phyloP scores from a whole-genome alignment of 108 stramenopile genomes.

The Parietichytrium sp. region DNA sequence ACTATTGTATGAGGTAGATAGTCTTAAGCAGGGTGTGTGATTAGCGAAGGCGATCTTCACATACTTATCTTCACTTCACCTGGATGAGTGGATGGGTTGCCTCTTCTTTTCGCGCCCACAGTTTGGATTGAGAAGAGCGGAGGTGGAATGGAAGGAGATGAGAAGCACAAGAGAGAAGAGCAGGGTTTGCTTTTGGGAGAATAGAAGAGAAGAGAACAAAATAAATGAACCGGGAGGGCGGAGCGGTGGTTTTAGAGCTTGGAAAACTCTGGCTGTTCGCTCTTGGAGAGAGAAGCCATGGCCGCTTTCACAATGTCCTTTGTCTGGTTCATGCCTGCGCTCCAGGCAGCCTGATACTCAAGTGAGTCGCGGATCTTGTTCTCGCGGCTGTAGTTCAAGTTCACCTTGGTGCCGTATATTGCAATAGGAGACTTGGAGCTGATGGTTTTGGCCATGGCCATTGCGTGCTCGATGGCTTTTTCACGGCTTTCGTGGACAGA shows the following conservation, averaged over 20 bases:
- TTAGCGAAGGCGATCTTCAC: too few species aligned
- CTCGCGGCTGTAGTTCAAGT: conserved; percentile 56
- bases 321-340: conserved; percentile 53
- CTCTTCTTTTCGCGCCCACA: too few species aligned
- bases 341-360: conserved; percentile 52
- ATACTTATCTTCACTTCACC: too few species aligned
- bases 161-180: too few species aligned
- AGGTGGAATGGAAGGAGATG: too few species aligned
- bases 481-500: not conserved
- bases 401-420: conserved; percentile 56
- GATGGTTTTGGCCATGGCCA: conserved; percentile 47
- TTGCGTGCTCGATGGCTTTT: conserved; percentile 37
- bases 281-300: conserved; percentile 37
- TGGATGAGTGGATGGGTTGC: too few species aligned
- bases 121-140: too few species aligned
- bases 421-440: conserved; percentile 55
- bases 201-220: too few species aligned
- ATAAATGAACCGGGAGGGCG: too few species aligned
- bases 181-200: too few species aligned
- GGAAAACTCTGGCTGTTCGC: conserved; percentile 42
- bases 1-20: too few species aligned
- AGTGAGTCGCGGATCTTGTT: conserved; percentile 46
- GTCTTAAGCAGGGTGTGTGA: too few species aligned
- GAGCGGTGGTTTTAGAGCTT: conserved; percentile 43
- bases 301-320: conserved; percentile 46